These are phyloP conservation scores for Gossypium rotundifolium DNA, from an alignment of 345 rosid genomes.

Conservation along the genomic window DNA sequence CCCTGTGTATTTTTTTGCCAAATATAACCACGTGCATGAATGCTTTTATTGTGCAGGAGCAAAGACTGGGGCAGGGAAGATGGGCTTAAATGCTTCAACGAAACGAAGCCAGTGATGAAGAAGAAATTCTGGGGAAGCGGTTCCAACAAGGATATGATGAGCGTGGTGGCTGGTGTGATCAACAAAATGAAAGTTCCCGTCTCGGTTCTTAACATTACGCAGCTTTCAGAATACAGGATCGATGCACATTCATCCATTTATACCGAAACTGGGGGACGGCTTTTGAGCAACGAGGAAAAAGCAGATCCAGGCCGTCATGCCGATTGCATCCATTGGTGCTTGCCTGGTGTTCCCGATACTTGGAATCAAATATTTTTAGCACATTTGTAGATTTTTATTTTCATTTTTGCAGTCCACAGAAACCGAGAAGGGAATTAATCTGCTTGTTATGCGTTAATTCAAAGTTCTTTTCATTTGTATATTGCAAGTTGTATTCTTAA, in stretches of 20 bases:
- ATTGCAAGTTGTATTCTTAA: neutral
- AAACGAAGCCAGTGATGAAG: slow-evolving; percentile 63
- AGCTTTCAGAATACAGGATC: slow-evolving; percentile 74
- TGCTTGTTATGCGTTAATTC: neutral
- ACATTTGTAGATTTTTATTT: slow-evolving; percentile 37
- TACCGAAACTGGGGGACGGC: slow-evolving; percentile 65
- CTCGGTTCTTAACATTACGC: slow-evolving; percentile 68
- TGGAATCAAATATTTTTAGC: slow-evolving; percentile 82
- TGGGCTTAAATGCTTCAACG: slow-evolving; percentile 80
- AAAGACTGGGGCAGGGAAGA: slow-evolving; percentile 61
- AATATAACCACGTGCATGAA: neutral
- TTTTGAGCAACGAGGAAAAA: slow-evolving; percentile 56
- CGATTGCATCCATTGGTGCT: slow-evolving; percentile 97
- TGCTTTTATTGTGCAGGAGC: slow-evolving; percentile 30
- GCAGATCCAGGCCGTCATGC: slow-evolving; percentile 63
- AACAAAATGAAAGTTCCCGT: slow-evolving; percentile 68
- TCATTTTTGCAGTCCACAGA: neutral
- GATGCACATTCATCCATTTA: slow-evolving; percentile 80
- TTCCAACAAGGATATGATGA: slow-evolving; percentile 62
- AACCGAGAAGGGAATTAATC: too few relatives aligned
- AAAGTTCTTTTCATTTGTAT: neutral
- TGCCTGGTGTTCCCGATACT: slow-evolving; percentile 87
- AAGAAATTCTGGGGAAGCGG: slow-evolving; percentile 59
- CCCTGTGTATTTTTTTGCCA: neutral
- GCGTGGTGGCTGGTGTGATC: slow-evolving; percentile 43